Percentiles rank a stretch among this genome's conserved stretches.
Evolutionary conservation across 768 basidiomycete genomes (phyloP).

Genomic region (Macrocybe gigantea): DNA sequence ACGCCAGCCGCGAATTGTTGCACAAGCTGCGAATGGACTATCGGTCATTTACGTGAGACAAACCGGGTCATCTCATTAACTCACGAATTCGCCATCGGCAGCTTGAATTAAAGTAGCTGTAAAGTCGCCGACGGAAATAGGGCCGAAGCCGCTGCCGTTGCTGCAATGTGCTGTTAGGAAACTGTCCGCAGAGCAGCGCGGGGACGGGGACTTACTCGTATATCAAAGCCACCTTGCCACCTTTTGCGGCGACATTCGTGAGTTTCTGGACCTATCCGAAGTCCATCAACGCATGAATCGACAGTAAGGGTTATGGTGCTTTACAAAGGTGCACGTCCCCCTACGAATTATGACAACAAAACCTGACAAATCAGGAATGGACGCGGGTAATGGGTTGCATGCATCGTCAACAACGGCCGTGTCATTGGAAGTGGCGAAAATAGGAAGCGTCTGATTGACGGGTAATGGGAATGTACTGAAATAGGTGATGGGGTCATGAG

Average conservation of each 20-base stretch:
- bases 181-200: not conserved
- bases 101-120: constrained; percentile 46
- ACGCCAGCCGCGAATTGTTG: constrained; percentile 40
- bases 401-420: constrained; percentile 50
- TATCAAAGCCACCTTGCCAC: constrained; percentile 41
- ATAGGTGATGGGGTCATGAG: constrained; percentile 48
- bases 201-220: constrained; percentile 40
- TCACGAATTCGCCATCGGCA: constrained; percentile 49
- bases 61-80: constrained; percentile 12
- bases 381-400: constrained; percentile 49
- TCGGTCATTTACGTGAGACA: not conserved
- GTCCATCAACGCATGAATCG: not conserved
- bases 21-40: constrained; percentile 31
- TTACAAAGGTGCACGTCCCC: constrained; percentile 52
- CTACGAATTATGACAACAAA: constrained; percentile 53
- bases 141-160: constrained; percentile 41
- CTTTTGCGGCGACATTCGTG: constrained; percentile 46
- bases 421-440: constrained; percentile 56
- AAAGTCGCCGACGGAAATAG: constrained; percentile 39
- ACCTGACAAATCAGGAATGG: constrained; percentile 46
- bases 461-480: constrained; percentile 43
- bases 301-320: constrained; percentile 4
- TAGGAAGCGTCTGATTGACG: constrained; percentile 38
- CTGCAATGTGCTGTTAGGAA: constrained; percentile 17
- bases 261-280: constrained; percentile 39